These are phyloP conservation scores for Rutidosis leptorrhynchoides DNA, from an alignment of 129 eudicot genomes.

Conservation along the genomic window DNA sequence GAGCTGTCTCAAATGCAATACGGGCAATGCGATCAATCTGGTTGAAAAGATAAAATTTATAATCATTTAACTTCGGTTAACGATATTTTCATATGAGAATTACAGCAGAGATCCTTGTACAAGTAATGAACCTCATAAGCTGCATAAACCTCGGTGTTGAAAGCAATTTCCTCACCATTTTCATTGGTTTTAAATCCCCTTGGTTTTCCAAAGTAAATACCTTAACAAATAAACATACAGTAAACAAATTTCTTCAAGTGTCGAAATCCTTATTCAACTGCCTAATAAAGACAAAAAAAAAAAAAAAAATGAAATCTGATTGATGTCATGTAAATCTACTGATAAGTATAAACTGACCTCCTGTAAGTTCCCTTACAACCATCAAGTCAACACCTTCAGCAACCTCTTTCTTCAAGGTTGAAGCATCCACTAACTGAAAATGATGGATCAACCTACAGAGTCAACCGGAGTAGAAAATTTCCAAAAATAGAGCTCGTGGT, in stretches of 20 bases:
- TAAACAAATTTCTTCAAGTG: conserved; percentile 6
- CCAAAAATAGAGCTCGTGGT: background rate
- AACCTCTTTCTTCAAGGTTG: conserved; percentile 88
- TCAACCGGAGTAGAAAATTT: background rate
- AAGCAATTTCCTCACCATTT: conserved; percentile 80
- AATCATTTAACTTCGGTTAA: background rate
- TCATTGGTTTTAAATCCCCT: conserved; percentile 87
- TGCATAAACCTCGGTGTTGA: conserved; percentile 91
- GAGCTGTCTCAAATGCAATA: conserved; percentile 91
- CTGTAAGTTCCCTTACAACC: conserved; percentile 98
- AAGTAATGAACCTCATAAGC: conserved; percentile 59
- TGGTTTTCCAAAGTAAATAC: conserved; percentile 96
- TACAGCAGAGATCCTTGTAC: background rate
- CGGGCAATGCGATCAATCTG: conserved; percentile 98
- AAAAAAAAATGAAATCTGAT: background rate
- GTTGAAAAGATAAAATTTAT: conserved; percentile 12
- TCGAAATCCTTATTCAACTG: conserved; percentile 6
- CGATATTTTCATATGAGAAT: background rate
- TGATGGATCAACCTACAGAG: conserved; percentile 9
- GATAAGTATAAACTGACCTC: conserved; percentile 55
- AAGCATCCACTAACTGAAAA: conserved; percentile 77
- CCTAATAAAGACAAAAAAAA: conserved; percentile 11
- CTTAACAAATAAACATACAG: conserved; percentile 29
- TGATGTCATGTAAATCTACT: background rate
- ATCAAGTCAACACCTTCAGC: conserved; percentile 98